These are phyloP conservation scores for Solanum ossicruentum DNA, from an alignment of 257 asterid species.

Conservation along the genomic window DNA sequence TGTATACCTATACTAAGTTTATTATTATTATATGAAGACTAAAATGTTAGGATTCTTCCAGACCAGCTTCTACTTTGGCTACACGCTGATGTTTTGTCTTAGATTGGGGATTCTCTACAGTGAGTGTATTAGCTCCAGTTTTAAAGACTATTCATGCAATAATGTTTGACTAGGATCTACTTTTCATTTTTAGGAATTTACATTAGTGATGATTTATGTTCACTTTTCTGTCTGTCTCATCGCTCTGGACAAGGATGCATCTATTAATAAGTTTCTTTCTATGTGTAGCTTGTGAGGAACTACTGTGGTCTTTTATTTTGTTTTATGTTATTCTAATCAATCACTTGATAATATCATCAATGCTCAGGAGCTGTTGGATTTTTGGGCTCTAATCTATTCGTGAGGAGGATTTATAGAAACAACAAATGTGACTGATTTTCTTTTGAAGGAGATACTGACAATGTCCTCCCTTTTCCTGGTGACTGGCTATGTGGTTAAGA, in stretches of 20 bases:
- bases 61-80: too few species aligned
- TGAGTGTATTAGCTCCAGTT: conserved; percentile 18
- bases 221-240: too few species aligned
- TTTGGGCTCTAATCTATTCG: conserved; percentile 83
- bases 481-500: not conserved
- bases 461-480: not conserved
- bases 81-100: conserved; percentile 39
- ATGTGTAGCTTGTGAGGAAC: not conserved
- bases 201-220: not conserved
- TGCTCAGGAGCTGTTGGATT: conserved; percentile 78
- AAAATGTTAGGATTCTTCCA: too few species aligned
- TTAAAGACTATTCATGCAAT: not conserved
- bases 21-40: not conserved
- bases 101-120: conserved; percentile 66
- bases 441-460: not conserved
- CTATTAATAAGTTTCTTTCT: not conserved
- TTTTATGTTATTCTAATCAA: not conserved
- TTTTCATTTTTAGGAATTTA: not conserved
- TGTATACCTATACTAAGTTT: conserved; percentile 45
- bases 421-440: conserved; percentile 63
- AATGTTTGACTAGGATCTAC: not conserved
- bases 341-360: not conserved
- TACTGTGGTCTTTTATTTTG: not conserved
- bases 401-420: conserved; percentile 88
- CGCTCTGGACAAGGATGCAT: not conserved